Evolutionary conservation across 768 basidiomycete species (phyloP).

Genomic region (Mycena maculata): DNA sequence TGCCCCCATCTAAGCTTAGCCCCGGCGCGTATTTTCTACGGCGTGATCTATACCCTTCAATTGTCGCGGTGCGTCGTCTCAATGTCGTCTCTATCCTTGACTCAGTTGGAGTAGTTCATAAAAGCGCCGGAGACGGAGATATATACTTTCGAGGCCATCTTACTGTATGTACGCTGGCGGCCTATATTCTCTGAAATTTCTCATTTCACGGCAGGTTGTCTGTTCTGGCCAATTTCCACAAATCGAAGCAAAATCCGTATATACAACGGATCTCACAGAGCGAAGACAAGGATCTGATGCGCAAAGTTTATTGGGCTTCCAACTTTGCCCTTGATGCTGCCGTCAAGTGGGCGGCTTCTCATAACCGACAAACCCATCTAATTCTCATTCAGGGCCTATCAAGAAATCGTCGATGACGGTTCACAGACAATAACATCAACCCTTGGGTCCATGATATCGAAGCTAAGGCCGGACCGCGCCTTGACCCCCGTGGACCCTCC

Average conservation of each 20-base stretch:
- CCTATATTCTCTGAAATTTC: not conserved
- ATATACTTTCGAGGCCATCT: constrained; percentile 68
- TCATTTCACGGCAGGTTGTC: constrained; percentile 49
- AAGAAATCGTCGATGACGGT: constrained; percentile 63
- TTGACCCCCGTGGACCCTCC: constrained; percentile 60
- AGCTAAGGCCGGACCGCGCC: constrained; percentile 66
- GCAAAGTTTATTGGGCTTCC: constrained; percentile 67
- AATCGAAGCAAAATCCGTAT: constrained; percentile 76
- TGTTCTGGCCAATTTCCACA: constrained; percentile 77
- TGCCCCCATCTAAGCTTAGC: constrained; percentile 58
- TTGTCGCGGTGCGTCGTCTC: constrained; percentile 57
- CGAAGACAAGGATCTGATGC: constrained; percentile 62
- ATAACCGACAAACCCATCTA: not conserved
- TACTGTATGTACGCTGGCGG: constrained; percentile 49
- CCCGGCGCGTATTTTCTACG: constrained; percentile 79
- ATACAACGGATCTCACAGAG: constrained; percentile 63
- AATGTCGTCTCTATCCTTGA: not conserved
- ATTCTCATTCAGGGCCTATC: constrained; percentile 61
- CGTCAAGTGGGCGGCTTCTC: constrained; percentile 56
- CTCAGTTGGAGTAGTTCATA: constrained; percentile 52
- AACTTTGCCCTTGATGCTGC: constrained; percentile 63
- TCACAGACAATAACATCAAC: constrained; percentile 61
- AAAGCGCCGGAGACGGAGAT: constrained; percentile 65
- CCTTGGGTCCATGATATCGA: constrained; percentile 63
- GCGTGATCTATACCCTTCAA: constrained; percentile 67